phyloP scores from a whole-genome alignment of 108 stramenopile species.

The Mediolabrus comicus region DNA sequence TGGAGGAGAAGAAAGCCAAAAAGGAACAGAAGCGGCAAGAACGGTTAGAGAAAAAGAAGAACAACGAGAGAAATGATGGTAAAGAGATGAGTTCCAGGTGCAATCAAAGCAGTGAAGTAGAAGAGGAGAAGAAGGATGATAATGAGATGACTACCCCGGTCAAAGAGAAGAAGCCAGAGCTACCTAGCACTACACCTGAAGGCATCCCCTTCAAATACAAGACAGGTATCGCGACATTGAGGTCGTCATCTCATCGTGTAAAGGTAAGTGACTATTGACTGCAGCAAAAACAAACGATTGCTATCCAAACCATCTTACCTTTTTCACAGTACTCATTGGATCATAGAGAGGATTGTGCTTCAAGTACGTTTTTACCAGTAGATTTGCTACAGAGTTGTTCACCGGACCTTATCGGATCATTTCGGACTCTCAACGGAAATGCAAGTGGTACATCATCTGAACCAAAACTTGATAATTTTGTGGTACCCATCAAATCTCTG shows the following conservation, averaged over 20 bases:
- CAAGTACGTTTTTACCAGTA: slow-evolving; percentile 69
- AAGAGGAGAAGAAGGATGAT: slow-evolving; percentile 2
- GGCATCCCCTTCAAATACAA: slow-evolving; percentile 51
- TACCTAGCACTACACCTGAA: slow-evolving; percentile 13
- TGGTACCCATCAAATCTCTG: slow-evolving; percentile 59
- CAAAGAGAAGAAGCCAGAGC: background rate
- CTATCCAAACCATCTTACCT: background rate
- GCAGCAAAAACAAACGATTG: background rate
- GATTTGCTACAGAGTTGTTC: slow-evolving; percentile 56
- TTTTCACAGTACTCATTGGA: slow-evolving; percentile 41
- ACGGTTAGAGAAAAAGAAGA: slow-evolving; percentile 21
- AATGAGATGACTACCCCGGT: background rate
- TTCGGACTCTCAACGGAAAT: slow-evolving; percentile 7
- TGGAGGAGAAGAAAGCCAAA: slow-evolving; percentile 17
- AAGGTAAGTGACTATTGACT: slow-evolving; percentile 16
- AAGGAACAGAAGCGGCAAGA: slow-evolving; percentile 27
- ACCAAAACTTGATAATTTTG: slow-evolving; percentile 65
- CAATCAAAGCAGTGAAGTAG: background rate
- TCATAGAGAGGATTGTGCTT: slow-evolving; percentile 68
- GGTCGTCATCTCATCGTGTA: slow-evolving; percentile 83
- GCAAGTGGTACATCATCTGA: slow-evolving; percentile 7
- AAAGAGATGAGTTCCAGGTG: background rate
- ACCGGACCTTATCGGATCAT: slow-evolving; percentile 54
- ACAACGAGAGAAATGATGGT: background rate
- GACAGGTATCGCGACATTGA: slow-evolving; percentile 77